phyloP scores from a whole-genome alignment of 208 protist genomes.

The Angomonas desouzai region DNA sequence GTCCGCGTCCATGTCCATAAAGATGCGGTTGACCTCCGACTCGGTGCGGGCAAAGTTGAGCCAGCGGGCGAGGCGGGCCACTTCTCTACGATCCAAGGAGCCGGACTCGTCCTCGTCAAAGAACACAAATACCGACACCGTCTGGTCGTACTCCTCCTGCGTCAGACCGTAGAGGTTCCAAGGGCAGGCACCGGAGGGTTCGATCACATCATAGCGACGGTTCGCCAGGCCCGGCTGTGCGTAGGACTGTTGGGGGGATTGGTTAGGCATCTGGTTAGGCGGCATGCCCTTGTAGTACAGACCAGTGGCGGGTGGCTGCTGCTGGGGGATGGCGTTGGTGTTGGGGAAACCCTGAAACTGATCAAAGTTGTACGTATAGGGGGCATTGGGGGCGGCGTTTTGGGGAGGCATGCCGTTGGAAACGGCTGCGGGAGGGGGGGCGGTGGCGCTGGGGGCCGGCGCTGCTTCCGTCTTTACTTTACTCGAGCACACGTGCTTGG shows the following conservation, averaged over 20 bases:
- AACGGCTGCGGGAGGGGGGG: not conserved
- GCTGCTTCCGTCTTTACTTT: not conserved
- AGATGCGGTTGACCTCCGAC: conserved; percentile 69
- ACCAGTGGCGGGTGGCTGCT: not conserved
- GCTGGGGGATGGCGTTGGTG: not conserved
- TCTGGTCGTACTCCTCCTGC: conserved; percentile 80
- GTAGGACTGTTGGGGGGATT: conserved; percentile 9
- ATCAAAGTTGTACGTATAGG: conserved; percentile 13
- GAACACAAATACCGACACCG: conserved; percentile 78
- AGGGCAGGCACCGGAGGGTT: conserved; percentile 31
- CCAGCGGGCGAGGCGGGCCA: conserved; percentile 64
- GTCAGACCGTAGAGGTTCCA: conserved; percentile 60
- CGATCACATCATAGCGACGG: conserved; percentile 32
- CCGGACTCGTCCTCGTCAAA: conserved; percentile 78
- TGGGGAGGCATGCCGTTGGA: not conserved
- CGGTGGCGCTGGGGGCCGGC: not conserved
- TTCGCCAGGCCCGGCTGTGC: conserved; percentile 5
- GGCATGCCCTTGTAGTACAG: conserved; percentile 10
- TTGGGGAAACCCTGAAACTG: not conserved
- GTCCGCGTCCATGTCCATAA: conserved; percentile 72
- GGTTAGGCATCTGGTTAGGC: conserved; percentile 7
- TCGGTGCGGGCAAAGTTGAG: conserved; percentile 72
- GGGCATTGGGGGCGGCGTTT: conserved; percentile 7
- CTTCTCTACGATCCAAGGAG: conserved; percentile 42
- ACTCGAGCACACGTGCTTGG: conserved; percentile 22